A percentile compares a stretch with the other conserved stretches of the same genome.
phyloP scores from a whole-genome alignment of 139 green algal genomes.

The Mychonastes homosphaera region DNA sequence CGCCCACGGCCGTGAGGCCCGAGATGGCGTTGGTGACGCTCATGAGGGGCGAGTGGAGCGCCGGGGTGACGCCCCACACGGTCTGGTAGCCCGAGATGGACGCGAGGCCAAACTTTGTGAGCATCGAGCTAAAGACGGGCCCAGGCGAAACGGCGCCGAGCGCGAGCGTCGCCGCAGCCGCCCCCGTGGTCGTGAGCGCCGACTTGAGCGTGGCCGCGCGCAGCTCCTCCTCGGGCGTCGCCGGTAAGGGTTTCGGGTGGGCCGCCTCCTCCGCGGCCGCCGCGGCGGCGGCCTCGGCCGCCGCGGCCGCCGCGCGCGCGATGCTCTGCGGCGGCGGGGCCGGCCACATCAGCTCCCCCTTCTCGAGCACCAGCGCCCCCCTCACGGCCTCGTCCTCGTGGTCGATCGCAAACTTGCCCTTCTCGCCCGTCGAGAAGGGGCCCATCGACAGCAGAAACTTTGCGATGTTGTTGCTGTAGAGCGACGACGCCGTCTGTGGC shows the following conservation, averaged over 20 bases:
- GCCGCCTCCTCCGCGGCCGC: conserved; percentile 7
- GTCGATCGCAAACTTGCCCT: conserved; percentile 67
- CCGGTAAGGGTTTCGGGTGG: conserved; percentile 11
- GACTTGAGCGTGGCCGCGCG: conserved; percentile 43
- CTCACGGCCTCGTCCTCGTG: conserved; percentile 66
- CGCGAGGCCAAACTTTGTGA: conserved; percentile 75
- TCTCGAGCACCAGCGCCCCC: conserved; percentile 64
- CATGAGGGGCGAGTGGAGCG: conserved; percentile 89
- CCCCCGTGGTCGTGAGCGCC: conserved; percentile 31
- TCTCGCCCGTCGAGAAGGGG: conserved; percentile 61
- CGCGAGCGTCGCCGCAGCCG: conserved; percentile 38
- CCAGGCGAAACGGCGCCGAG: conserved; percentile 44
- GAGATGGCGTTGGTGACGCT: conserved; percentile 88
- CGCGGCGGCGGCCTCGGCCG: neutral
- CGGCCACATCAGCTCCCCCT: conserved; percentile 70
- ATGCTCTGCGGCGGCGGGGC: conserved; percentile 36
- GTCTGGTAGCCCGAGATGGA: conserved; percentile 65
- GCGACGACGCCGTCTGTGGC: conserved; percentile 60
- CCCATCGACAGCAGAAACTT: conserved; percentile 77
- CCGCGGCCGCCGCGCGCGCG: conserved; percentile 2
- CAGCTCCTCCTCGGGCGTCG: conserved; percentile 31
- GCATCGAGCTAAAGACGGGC: conserved; percentile 60
- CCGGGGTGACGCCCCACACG: conserved; percentile 69
- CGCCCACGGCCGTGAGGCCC: conserved; percentile 40
- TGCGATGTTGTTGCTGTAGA: conserved; percentile 85